Base-by-base conservation (phyloP, 2,329 filamentous ascomycete species). In the Thelonectria rubi region DNA sequence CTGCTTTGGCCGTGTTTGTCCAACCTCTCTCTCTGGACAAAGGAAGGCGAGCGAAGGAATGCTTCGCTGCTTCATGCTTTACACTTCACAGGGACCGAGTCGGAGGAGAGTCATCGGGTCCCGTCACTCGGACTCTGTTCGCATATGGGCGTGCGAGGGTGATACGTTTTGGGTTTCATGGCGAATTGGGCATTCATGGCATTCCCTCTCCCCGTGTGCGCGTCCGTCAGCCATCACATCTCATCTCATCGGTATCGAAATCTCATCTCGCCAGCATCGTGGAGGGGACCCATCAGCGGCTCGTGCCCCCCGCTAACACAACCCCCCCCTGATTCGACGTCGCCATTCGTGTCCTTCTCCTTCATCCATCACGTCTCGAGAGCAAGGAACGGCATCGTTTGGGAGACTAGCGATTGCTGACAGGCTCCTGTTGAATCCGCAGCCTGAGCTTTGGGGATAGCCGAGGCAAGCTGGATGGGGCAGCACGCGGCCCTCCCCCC, bases 251-350 rank as follows among this genome's bases (percentile, higher is more conserved):
- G 58, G 5, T 57, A 65, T 69, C 65, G 62, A 40, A 55, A 70
- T 70, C 66, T 62, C 62, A 70, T 71, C 65, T 70, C 55, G 61
- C 59, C 55, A 63, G 55, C 50, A 69, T 64, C 60, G 57, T 64
- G 51, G 63, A 53, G 57, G 60, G 60, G 60, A 55, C 50, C 50
- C 50, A 58, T 64, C 56, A 58, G 66, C 49, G 61, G 56, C 64
- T 61, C 58, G 52, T 55, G 56, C 63, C 49, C 60, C 24, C 61
- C 62, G 46, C 65, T 60, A 58, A 49, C 32, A 20, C 56, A 40
- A 45, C n/a, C 26, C 47, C 58, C n/a, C 61, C 60, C 65, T 69
- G 60, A 62, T 55, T 60, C 58, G 49, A 56, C 62, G 37, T 39
- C 39, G 49, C 32, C 34, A 32, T 59, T 62, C 39, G 55, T n/a